Conservation (phyloP, 169 alveolate genomes). For the Perkinsus marinus region DNA sequence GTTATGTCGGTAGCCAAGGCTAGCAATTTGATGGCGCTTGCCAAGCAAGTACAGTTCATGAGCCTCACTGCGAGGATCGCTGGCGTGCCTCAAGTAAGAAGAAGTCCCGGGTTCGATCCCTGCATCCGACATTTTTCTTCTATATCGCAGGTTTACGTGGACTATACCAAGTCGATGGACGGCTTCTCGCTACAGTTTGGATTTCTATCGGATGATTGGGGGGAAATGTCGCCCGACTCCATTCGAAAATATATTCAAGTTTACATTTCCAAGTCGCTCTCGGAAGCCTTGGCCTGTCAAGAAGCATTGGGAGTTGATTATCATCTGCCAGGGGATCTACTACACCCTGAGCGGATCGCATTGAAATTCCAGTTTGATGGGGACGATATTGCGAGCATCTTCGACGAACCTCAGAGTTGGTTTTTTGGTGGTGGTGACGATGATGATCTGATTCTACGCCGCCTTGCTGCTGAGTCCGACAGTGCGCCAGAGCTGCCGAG, state of each 20-base stretch:
- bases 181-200: not conserved
- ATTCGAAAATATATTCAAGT: not conserved
- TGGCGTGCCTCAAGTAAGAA: not conserved
- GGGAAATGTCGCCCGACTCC: not conserved
- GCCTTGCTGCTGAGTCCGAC: not conserved
- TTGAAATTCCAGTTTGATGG: not conserved
- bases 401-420: not conserved
- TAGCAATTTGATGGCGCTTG: constrained; percentile 3
- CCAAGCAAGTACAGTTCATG: constrained; percentile 5
- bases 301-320: not conserved
- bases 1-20: constrained; percentile 3
- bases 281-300: not conserved
- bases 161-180: not conserved
- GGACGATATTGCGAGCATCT: not conserved
- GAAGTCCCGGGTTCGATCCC: not conserved
- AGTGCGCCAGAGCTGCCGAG: not conserved
- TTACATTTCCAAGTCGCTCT: not conserved
- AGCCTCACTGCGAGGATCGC: not conserved
- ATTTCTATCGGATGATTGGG: not conserved
- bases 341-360: not conserved
- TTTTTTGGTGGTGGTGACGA: not conserved
- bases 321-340: not conserved
- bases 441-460: not conserved
- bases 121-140: not conserved
- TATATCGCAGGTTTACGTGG: not conserved